Base-by-base conservation (phyloP, 768 basidiomycete species). In the Collybiopsis luxurians region DNA sequence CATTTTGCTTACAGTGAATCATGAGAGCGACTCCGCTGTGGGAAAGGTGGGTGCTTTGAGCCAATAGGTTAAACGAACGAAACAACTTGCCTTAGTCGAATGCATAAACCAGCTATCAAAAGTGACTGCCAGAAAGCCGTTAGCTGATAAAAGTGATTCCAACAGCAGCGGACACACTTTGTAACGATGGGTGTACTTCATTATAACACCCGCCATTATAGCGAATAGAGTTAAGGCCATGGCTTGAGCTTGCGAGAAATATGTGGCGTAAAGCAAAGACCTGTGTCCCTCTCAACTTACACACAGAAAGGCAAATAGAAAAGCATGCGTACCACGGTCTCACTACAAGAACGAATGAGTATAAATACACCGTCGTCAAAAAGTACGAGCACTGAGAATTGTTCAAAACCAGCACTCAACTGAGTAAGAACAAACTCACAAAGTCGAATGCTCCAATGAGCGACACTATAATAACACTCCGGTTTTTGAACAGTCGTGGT, bases 291-390 rank as follows among this genome's bases (percentile, higher is more conserved):
- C n/a, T n/a, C n/a, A 48, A 34, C n/a, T 39, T 58, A 21, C 19
- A 57, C 12, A 31, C 27, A 19, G 5, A 19, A 46, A 31, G 30
- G 15, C 19, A 17, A 28, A 34, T 23, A 44, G 5, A 21, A 21
- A 9, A 5, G 21, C 27, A 27, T 3, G 59, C 61, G 40, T 60
- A 74, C 82, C 82, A 80, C 39, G 76, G 74, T 59, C 79, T 79
- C 19, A 80, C 78, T 26, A 81, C 72, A 10, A 80, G 56, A 39
- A 87, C 77, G 67, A 84, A 89, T 1, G 85, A 86, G 73, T 83
- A 91, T 17, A 90, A 80, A 65, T 90, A 91, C 10, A 86, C 84
- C 69, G 73, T 86, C 0, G 87, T 85, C 45, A 92, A 76, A 73
- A 82, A 86, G 72, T 81, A 86, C 2, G 84, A 83, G 62, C 82